These are phyloP conservation scores for Xylariaceae sp. DNA, from an alignment of 2,329 filamentous ascomycete genomes.

Conservation along the genomic window DNA sequence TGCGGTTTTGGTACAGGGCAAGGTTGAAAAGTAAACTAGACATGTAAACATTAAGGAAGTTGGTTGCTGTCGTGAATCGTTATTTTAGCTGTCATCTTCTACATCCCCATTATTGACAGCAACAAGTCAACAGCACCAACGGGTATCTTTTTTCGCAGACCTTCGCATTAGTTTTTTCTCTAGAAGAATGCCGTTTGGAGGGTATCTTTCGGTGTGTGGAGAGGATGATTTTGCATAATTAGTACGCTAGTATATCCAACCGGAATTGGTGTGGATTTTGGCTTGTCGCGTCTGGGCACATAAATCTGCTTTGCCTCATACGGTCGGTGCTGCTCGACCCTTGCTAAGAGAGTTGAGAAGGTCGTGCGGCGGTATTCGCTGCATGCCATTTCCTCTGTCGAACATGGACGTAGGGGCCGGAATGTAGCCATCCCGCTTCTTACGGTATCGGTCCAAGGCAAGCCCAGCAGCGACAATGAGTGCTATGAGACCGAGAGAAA, in stretches of 20 bases:
- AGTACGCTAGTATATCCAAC: conserved; percentile 16
- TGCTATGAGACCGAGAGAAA: conserved; percentile 73
- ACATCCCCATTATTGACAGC: conserved; percentile 17
- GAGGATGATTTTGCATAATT: conserved; percentile 6
- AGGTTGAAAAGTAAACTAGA: conserved; percentile 24
- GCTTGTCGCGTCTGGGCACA: conserved; percentile 3
- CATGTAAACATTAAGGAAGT: conserved; percentile 33
- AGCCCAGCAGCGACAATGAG: conserved; percentile 73
- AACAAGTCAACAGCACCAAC: conserved; percentile 15
- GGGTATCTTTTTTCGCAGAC: conserved; percentile 26
- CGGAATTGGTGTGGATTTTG: conserved; percentile 4
- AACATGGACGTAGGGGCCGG: conserved; percentile 68
- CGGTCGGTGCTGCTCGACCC: conserved; percentile 47
- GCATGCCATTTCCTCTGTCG: conserved; percentile 55
- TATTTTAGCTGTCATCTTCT: conserved; percentile 12
- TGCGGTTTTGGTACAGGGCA: conserved; percentile 23
- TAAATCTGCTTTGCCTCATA: conserved; percentile 35
- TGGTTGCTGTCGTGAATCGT: conserved; percentile 14
- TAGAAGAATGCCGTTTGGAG: conserved; percentile 2
- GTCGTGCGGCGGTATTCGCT: conserved; percentile 58
- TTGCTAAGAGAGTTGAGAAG: conserved; percentile 52
- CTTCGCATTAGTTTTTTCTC: conserved; percentile 12
- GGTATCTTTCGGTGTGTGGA: conserved; percentile 8
- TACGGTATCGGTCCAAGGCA: conserved; percentile 68
- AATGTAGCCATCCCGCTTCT: conserved; percentile 74